Base-by-base conservation (phyloP, 768 basidiomycete species). In the Sutorius australiensis region DNA sequence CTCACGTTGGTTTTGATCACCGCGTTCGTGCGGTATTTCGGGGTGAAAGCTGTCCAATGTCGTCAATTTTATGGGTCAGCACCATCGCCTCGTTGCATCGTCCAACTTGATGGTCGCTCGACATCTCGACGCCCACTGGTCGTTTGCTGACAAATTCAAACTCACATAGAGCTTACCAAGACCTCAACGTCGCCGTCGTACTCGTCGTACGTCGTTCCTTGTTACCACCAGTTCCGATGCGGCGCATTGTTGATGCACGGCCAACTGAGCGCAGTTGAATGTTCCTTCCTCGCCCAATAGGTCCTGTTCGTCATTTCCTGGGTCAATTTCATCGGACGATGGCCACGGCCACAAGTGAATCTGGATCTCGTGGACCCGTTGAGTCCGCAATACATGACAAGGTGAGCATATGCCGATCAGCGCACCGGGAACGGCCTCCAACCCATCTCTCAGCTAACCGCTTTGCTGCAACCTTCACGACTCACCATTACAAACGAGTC, bases 401-500 rank as follows among this genome's bases (percentile, higher is more conserved):
- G 76, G 83, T 83, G 53, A 46, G 47, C 45, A 48, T 55, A 53
- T 50, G 16, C 59, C 62, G 62, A 67, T 61, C 59, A 51, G 47
- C 51, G 34, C 55, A 56, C 57, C 62, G 30, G 60, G 57, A 57
- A 54, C 60, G 48, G 53, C 59, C 47, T 40, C 55, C 58, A 49
- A 67, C 33, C 56, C 56, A 42, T 59, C 45, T 56, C 55, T 56
- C 66, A 92, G 91, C 73, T 93, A 59, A 81, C 75, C 49, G 66
- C 72, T 40, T 72, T 81, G 46, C 75, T 93, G 50, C 73, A 76
- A 60, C 90, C 91, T 17, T 69, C 77, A 49, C 75, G 77, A 61
- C 75, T 93, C 64, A 75, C 65, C 49, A 85, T 93, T 65, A 77
- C 77, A 33, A 93, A 93, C 71, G 87, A 93, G 63, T 92, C 91